These are phyloP conservation scores for Saccharomycopsis microspora DNA, from an alignment of 805 yeast species.

Conservation along the genomic window DNA sequence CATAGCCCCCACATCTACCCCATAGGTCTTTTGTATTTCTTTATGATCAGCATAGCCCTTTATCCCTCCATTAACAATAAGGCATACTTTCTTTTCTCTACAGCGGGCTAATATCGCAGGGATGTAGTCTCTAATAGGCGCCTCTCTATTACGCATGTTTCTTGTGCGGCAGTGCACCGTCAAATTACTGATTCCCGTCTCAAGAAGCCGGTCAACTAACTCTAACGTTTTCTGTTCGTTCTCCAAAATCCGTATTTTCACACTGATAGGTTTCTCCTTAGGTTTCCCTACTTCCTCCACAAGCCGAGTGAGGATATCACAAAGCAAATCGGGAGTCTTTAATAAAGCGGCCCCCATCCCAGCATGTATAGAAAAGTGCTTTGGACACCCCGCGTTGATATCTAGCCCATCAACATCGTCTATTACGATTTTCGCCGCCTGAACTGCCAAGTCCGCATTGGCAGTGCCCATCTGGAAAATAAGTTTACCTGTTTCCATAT, in stretches of 20 bases:
- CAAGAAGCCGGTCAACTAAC: constrained; percentile 44
- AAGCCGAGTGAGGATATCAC: constrained; percentile 51
- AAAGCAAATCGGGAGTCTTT: constrained; percentile 68
- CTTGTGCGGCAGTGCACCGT: constrained; percentile 90
- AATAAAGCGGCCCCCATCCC: constrained; percentile 98
- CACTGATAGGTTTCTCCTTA: constrained; percentile 69
- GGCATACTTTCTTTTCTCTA: constrained; percentile 47
- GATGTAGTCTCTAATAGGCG: constrained; percentile 64
- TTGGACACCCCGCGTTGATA: constrained; percentile 94
- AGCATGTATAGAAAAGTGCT: constrained; percentile 84
- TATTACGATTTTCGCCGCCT: constrained; percentile 76
- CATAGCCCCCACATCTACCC: constrained; percentile 77
- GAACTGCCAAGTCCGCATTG: constrained; percentile 71
- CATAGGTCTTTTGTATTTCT: constrained; percentile 38
- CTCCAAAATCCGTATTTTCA: constrained; percentile 75
- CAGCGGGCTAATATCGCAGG: constrained; percentile 52
- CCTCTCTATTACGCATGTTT: constrained; percentile 79
- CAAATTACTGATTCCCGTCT: constrained; percentile 76
- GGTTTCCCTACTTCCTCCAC: constrained; percentile 79
- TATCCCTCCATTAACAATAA: constrained; percentile 78
- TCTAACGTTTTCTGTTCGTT: constrained; percentile 46
- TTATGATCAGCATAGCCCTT: constrained; percentile 40
- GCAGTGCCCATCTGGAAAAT: constrained; percentile 91
- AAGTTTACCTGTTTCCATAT: constrained; percentile 48
- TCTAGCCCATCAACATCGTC: constrained; percentile 88